Percentiles rank a stretch among this genome's conserved stretches.
Evolutionary conservation across 352 stramenopile species (phyloP).

Genomic region (Globisporangium spiculum): DNA sequence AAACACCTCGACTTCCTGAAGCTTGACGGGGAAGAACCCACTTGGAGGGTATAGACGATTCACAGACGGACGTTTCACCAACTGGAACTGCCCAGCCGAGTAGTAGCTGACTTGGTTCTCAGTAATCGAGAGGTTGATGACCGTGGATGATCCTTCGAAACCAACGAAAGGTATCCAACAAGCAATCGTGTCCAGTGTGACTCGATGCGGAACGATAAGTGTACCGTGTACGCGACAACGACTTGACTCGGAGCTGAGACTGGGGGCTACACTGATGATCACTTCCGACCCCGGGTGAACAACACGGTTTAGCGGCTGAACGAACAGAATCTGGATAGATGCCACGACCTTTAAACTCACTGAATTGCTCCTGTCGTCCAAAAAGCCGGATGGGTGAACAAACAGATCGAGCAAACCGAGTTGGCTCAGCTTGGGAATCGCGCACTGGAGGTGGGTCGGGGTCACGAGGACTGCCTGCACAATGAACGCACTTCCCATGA

Average conservation of each 20-base stretch:
- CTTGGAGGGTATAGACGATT: conserved; percentile 6
- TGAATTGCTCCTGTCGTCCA: conserved; percentile 10
- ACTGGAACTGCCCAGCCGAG: conserved; percentile 2
- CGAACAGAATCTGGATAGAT: not conserved
- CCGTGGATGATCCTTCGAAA: not conserved
- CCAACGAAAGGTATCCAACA: conserved; percentile 6
- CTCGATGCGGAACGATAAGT: conserved; percentile 5
- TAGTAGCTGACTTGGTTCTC: conserved; percentile 2
- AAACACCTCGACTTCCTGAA: conserved; percentile 9
- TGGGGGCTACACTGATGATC: not conserved
- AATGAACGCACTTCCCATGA: conserved; percentile 8
- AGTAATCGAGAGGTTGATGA: not conserved
- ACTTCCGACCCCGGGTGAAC: conserved; percentile 9
- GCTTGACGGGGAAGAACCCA: conserved; percentile 5
- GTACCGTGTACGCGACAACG: not conserved
- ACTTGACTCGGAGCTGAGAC: not conserved
- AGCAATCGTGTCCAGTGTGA: not conserved
- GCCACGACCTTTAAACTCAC: conserved; percentile 7
- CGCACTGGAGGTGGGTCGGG: conserved; percentile 7
- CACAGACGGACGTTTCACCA: conserved; percentile 4
- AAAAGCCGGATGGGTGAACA: conserved; percentile 14
- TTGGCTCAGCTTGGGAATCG: conserved; percentile 10
- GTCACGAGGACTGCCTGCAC: conserved; percentile 11
- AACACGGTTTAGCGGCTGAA: not conserved
- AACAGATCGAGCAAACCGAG: conserved; percentile 14